Percentiles rank a stretch among this genome's conserved stretches.
phyloP scores from a whole-genome alignment of 2,329 filamentous ascomycete genomes.

The Colletotrichum sp. region DNA sequence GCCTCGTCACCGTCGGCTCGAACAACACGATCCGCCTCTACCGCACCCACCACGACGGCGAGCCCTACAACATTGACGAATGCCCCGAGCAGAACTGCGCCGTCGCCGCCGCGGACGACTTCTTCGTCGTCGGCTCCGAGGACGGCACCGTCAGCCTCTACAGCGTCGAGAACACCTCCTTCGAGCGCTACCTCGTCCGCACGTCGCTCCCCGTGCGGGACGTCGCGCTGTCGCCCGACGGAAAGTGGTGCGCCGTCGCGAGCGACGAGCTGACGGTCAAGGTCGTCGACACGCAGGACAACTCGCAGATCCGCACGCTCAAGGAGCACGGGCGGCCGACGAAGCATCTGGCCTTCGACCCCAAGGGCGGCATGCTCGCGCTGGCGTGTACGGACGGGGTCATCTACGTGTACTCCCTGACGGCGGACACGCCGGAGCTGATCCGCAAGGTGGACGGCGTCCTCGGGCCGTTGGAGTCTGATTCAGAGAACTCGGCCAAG shows the following conservation, averaged over 20 bases:
- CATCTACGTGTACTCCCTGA: conserved; percentile 88
- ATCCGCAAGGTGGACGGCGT: conserved; percentile 85
- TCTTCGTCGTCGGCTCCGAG: conserved; percentile 89
- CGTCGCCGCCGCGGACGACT: conserved; percentile 75
- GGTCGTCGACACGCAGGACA: conserved; percentile 83
- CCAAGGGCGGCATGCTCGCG: conserved; percentile 75
- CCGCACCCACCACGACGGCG: conserved; percentile 88
- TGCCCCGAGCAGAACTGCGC: conserved; percentile 85
- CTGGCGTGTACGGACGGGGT: conserved; percentile 89
- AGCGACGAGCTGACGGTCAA: conserved; percentile 95
- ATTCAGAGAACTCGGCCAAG: conserved; percentile 76
- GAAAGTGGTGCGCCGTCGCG: conserved; percentile 90
- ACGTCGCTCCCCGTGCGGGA: conserved; percentile 88
- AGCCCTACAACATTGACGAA: conserved; percentile 91
- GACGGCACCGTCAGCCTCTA: conserved; percentile 97
- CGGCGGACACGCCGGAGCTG: conserved; percentile 78
- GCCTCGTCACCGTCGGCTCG: conserved; percentile 87
- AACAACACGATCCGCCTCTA: conserved; percentile 96
- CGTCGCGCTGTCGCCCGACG: conserved; percentile 80
- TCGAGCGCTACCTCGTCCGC: conserved; percentile 83
- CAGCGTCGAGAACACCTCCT: conserved; percentile 74
- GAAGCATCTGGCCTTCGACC: conserved; percentile 92
- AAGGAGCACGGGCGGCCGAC: conserved; percentile 85
- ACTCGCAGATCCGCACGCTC: conserved; percentile 75
- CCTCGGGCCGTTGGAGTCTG: conserved; percentile 78